Percentiles rank a stretch among this genome's conserved stretches.
These are phyloP conservation scores for Begonia peltatifolia DNA, from an alignment of 306 rosid genomes.

Conservation along the genomic window DNA sequence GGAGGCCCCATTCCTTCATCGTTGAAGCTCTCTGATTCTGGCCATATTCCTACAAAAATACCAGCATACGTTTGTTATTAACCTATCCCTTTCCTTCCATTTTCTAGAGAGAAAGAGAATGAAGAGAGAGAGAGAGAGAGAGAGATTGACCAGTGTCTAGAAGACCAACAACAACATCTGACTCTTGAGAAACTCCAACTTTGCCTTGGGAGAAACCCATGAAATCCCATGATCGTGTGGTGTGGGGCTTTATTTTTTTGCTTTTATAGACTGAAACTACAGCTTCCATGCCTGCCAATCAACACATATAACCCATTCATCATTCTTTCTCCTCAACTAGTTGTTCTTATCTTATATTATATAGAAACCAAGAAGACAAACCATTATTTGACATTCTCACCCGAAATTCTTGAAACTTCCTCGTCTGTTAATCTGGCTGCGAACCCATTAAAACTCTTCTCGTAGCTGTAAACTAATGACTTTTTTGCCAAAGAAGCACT, in stretches of 20 bases:
- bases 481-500: conserved; percentile 16
- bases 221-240: conserved; percentile 29
- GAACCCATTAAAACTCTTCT: conserved; percentile 24
- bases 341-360: too few species aligned
- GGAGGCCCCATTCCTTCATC: conserved; percentile 12
- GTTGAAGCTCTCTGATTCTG: conserved; percentile 23
- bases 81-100: background rate
- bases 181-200: conserved; percentile 6
- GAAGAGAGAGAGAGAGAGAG: too few species aligned
- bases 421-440: conserved; percentile 23
- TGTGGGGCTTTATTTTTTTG: conserved; percentile 17
- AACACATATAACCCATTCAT: background rate
- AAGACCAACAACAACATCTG: conserved; percentile 16
- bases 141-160: conserved; percentile 15
- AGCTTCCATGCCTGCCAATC: conserved; percentile 13
- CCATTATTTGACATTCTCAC: background rate
- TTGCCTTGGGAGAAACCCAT: conserved; percentile 5
- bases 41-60: conserved; percentile 23
- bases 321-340: background rate
- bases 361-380: background rate
- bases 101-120: background rate
- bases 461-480: conserved; percentile 21
- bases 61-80: background rate
- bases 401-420: conserved; percentile 17
- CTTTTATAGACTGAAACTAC: conserved; percentile 23